Conservation (phyloP, 2,329 filamentous ascomycete species). For the Talaromyces islandicus region DNA sequence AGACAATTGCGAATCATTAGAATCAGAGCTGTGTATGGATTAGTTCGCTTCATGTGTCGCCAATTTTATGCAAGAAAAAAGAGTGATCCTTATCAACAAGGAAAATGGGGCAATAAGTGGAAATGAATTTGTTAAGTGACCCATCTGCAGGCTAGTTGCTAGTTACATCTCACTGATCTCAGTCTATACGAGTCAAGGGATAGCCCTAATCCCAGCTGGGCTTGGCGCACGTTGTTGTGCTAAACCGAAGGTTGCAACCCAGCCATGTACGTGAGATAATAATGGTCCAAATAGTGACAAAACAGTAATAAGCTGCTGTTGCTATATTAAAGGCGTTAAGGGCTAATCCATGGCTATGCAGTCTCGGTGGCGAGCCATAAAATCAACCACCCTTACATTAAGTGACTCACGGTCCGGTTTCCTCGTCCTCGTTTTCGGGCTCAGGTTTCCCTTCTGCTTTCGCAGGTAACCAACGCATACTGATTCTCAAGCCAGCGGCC, state of each 20-base stretch:
- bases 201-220: background rate
- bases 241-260: background rate
- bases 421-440: background rate
- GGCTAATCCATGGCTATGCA: background rate
- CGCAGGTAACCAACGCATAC: conserved; percentile 9
- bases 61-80: background rate
- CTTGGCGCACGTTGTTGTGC: background rate
- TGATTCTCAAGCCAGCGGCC: conserved; percentile 28
- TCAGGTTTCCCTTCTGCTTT: conserved; percentile 8
- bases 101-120: background rate
- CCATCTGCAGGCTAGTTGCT: background rate
- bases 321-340: background rate
- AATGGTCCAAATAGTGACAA: background rate
- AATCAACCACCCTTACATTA: background rate
- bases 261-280: background rate
- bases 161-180: background rate
- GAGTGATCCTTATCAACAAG: background rate
- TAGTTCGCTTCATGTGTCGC: background rate
- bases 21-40: background rate
- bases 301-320: background rate
- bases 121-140: background rate
- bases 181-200: background rate
- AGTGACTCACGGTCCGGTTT: background rate
- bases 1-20: background rate
- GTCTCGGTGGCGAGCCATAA: background rate